Conservation (phyloP, 371 early-diverging fungal species). For the Apophysomyces sp. region DNA sequence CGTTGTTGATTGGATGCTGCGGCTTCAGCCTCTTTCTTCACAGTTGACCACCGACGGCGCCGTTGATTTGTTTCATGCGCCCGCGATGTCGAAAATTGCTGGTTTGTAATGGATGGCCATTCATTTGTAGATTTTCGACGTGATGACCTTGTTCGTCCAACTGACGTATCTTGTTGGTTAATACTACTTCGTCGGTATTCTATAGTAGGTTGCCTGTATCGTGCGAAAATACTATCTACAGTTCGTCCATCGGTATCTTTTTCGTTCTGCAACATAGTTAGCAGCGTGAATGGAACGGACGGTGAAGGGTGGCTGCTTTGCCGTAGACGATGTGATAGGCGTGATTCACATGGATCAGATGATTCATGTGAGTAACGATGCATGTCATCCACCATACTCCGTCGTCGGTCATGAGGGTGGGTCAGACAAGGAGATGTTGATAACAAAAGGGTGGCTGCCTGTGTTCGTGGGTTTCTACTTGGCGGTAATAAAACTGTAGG, state of each 20-base stretch:
- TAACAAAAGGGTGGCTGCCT: not conserved
- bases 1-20: not conserved
- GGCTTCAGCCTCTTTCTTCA: conserved; percentile 12
- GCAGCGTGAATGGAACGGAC: not conserved
- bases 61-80: conserved; percentile 1
- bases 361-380: not conserved
- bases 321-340: not conserved
- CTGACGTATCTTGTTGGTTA: not conserved
- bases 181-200: not conserved
- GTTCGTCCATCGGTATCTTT: conserved; percentile 4
- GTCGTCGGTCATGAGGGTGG: not conserved
- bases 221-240: conserved; percentile 23
- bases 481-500: not conserved
- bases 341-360: not conserved
- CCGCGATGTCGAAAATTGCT: conserved; percentile 1
- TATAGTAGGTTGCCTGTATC: conserved; percentile 8
- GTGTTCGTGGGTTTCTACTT: not conserved
- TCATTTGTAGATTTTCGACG: conserved; percentile 10
- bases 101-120: conserved; percentile 16
- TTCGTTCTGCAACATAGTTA: not conserved
- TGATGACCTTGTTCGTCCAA: not conserved
- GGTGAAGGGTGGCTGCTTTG: not conserved
- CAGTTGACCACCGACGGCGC: conserved; percentile 26
- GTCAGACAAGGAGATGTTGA: not conserved
- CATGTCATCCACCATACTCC: not conserved